These are phyloP conservation scores for Narthecium ossifragum DNA, from an alignment of 106 monocot species.

Conservation along the genomic window DNA sequence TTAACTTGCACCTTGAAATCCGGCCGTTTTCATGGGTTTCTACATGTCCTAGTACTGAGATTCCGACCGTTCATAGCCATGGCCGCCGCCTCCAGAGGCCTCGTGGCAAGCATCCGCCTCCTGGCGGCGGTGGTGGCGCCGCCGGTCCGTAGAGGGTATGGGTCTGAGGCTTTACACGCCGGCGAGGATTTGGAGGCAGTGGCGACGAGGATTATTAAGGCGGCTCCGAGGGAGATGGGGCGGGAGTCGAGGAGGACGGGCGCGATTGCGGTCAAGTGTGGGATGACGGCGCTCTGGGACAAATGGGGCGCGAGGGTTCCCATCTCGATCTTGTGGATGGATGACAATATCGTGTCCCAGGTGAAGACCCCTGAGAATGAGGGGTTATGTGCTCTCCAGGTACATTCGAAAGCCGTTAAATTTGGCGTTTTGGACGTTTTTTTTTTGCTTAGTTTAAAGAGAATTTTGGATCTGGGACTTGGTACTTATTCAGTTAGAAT, in stretches of 20 bases:
- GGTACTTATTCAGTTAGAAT: too few relatives aligned
- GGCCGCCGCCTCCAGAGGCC: constrained; percentile 69
- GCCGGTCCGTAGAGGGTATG: too few relatives aligned
- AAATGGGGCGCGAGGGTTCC: constrained; percentile 94
- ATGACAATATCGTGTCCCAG: constrained; percentile 87
- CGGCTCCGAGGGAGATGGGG: constrained; percentile 33
- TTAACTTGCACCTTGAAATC: not conserved
- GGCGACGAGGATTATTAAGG: constrained; percentile 20
- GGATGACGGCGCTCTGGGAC: constrained; percentile 96
- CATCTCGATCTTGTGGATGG: constrained; percentile 86
- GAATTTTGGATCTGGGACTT: not conserved
- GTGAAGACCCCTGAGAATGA: constrained; percentile 90
- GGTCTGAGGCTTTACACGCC: too few relatives aligned
- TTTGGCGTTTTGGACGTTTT: not conserved
- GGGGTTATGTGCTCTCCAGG: constrained; percentile 78
- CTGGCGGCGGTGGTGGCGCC: not conserved
- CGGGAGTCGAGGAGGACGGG: constrained; percentile 67
- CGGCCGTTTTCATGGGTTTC: not conserved
- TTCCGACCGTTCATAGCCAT: constrained; percentile 12
- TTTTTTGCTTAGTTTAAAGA: not conserved
- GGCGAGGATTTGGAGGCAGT: too few relatives aligned
- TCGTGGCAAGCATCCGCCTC: constrained; percentile 18
- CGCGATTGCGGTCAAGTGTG: constrained; percentile 91
- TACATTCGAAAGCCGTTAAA: constrained; percentile 2
- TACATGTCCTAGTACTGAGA: not conserved